Evolutionary conservation across 2,329 filamentous ascomycete species (phyloP).

Genomic region (Capronia americana): DNA sequence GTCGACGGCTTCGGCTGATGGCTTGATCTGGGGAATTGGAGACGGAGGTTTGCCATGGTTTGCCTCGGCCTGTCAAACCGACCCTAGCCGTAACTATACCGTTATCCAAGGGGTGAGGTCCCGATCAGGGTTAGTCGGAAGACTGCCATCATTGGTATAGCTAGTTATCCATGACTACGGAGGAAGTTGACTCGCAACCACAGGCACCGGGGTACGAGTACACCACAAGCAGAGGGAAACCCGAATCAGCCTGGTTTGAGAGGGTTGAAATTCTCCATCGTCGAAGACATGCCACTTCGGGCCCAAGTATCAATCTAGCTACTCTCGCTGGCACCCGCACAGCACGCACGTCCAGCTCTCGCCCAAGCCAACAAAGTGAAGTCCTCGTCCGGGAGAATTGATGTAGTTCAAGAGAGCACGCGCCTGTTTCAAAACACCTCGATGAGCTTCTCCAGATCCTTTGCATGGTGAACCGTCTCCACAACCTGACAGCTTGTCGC

Average conservation of each 20-base stretch:
- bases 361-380: conserved; percentile 23
- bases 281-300: conserved; percentile 21
- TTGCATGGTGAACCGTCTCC: conserved; percentile 23
- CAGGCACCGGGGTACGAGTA: neutral
- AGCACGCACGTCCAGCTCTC: neutral
- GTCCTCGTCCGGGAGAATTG: conserved; percentile 30
- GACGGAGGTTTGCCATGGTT: neutral
- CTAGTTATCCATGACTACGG: too few relatives aligned
- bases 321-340: conserved; percentile 22
- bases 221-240: neutral
- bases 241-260: conserved; percentile 16
- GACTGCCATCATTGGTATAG: neutral
- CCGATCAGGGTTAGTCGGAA: neutral
- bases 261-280: conserved; percentile 40
- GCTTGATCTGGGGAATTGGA: conserved; percentile 20
- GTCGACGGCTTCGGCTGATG: conserved; percentile 9
- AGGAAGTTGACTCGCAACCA: neutral
- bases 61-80: conserved; percentile 15
- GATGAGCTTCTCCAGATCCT: conserved; percentile 23
- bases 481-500: conserved; percentile 15
- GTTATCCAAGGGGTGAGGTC: conserved; percentile 2
- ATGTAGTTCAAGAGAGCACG: conserved; percentile 26
- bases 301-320: conserved; percentile 33
- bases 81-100: neutral
- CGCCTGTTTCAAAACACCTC: conserved; percentile 16